These are phyloP conservation scores for Cryptococcus sp. DNA, from an alignment of 1,284 basidiomycete genomes.

Conservation along the genomic window DNA sequence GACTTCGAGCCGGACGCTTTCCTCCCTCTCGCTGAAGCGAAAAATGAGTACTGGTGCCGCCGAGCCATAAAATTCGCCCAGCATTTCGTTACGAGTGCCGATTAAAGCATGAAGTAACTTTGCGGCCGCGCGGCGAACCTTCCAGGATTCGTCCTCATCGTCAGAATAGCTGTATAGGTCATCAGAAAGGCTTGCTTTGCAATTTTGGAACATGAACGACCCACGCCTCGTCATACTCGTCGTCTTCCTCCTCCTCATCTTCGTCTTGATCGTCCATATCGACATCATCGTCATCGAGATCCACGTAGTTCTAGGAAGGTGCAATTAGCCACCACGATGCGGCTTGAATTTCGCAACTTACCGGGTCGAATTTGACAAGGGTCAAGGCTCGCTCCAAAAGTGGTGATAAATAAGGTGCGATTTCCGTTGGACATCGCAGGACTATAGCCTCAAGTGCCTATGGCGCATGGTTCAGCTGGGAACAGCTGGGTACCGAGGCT, in stretches of 20 bases:
- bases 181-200: conserved; percentile 6
- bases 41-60: conserved; percentile 85
- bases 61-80: conserved; percentile 74
- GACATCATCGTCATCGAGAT: conserved; percentile 69
- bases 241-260: conserved; percentile 53
- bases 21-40: conserved; percentile 91
- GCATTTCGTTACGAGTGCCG: conserved; percentile 81
- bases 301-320: conserved; percentile 71
- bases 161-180: conserved; percentile 74
- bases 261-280: conserved; percentile 49
- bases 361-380: conserved; percentile 91
- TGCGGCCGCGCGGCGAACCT: conserved; percentile 89
- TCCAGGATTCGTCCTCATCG: conserved; percentile 99
- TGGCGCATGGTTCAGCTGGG: background rate
- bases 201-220: conserved; percentile 62
- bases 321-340: background rate
- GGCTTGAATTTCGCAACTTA: conserved; percentile 53
- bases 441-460: conserved; percentile 82
- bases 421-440: conserved; percentile 77
- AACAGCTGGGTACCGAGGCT: background rate
- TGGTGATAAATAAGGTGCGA: conserved; percentile 67
- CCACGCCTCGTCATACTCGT: conserved; percentile 72
- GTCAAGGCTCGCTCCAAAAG: conserved; percentile 71
- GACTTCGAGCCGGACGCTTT: conserved; percentile 91
- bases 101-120: conserved; percentile 85